Percentiles rank a stretch among this genome's conserved stretches.
These are phyloP conservation scores for Xanthoceras sorbifolium DNA, from an alignment of 345 rosid species.

Conservation along the genomic window DNA sequence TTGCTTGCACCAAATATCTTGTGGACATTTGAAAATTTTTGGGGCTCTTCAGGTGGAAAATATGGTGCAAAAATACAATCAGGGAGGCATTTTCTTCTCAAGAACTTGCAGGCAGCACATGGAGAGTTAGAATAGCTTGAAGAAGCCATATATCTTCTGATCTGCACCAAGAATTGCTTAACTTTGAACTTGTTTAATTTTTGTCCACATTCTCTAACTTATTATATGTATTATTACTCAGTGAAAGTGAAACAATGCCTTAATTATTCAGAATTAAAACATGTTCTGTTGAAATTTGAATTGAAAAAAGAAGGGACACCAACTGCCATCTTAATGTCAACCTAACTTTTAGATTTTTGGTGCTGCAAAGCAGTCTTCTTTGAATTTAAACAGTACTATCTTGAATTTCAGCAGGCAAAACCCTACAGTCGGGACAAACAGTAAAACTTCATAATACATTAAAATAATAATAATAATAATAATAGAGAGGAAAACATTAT, in stretches of 20 bases:
- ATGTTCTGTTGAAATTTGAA: neutral
- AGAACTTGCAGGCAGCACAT: constrained; percentile 72
- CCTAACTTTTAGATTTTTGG: constrained; percentile 19
- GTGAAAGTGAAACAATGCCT: neutral
- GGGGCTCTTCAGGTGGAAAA: constrained; percentile 71
- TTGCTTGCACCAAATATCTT: constrained; percentile 69
- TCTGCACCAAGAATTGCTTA: neutral
- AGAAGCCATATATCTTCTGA: constrained; percentile 36
- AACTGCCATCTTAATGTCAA: constrained; percentile 23
- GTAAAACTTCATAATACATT: neutral
- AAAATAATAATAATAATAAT: neutral
- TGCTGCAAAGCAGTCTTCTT: constrained; percentile 30
- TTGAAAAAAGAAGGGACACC: neutral
- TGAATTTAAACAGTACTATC: constrained; percentile 13
- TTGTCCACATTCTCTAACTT: neutral
- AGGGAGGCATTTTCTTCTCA: constrained; percentile 59
- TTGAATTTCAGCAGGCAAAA: constrained; percentile 14
- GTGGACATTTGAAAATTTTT: constrained; percentile 63
- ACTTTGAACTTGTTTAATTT: neutral
- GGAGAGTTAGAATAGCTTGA: constrained; percentile 58
- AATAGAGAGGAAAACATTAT: neutral
- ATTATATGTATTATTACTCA: neutral
- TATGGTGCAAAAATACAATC: constrained; percentile 63
- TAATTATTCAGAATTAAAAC: neutral
- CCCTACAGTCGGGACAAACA: constrained; percentile 18